phyloP scores from a whole-genome alignment of 2,329 filamentous ascomycete genomes.

The Monilinia fructigena region DNA sequence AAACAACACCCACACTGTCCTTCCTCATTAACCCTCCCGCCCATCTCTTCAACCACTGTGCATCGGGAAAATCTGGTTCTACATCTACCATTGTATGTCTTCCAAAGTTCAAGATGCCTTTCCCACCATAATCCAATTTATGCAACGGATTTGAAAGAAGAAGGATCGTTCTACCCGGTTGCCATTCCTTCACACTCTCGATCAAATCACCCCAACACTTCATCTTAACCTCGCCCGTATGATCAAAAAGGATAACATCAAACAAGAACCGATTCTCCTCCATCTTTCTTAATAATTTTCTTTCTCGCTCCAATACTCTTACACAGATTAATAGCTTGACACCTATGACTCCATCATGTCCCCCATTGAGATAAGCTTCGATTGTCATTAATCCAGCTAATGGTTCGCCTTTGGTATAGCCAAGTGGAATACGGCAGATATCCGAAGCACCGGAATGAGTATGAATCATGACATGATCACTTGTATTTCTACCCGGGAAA shows the following conservation, averaged over 20 bases:
- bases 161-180: slow-evolving; percentile 50
- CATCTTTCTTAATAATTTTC: slow-evolving; percentile 50
- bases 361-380: slow-evolving; percentile 53
- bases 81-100: slow-evolving; percentile 53
- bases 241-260: slow-evolving; percentile 56
- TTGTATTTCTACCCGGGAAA: slow-evolving; percentile 55
- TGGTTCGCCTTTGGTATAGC: slow-evolving; percentile 41
- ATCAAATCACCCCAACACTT: slow-evolving; percentile 55
- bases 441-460: slow-evolving; percentile 46
- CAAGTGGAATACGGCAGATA: slow-evolving; percentile 50
- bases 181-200: slow-evolving; percentile 46
- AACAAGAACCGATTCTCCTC: slow-evolving; percentile 46
- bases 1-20: slow-evolving; percentile 51
- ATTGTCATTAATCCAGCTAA: slow-evolving; percentile 56
- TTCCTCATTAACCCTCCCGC: slow-evolving; percentile 49
- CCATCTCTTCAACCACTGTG: slow-evolving; percentile 52
- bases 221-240: slow-evolving; percentile 53
- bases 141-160: slow-evolving; percentile 45
- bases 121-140: slow-evolving; percentile 28
- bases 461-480: slow-evolving; percentile 54
- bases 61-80: slow-evolving; percentile 54
- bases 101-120: slow-evolving; percentile 40
- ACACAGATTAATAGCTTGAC: slow-evolving; percentile 57
- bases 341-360: slow-evolving; percentile 50
- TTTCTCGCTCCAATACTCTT: slow-evolving; percentile 54